Base-by-base conservation (phyloP, 805 yeast genomes). In the Suhomyces faveliae region DNA sequence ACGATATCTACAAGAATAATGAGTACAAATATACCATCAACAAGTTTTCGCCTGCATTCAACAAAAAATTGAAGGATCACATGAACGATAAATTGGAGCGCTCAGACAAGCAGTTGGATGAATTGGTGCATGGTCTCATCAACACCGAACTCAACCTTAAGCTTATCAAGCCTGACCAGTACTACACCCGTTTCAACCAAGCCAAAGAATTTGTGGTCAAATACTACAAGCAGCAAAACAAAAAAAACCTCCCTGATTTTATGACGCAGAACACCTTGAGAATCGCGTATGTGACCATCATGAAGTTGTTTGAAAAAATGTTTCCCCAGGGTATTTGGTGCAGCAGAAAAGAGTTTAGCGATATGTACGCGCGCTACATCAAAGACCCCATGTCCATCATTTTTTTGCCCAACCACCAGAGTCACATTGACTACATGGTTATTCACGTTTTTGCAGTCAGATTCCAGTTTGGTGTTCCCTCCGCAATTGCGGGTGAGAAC, bases 401-500 rank as follows among this genome's bases (percentile, higher is more conserved):
- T 40, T 77, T 74, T 49, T 66, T 80, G 48, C 86, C 87, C 2
- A 79, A 82, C 54, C 87, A 81, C 62, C 79, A 80, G 59, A 77
- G 84, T 9, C 87, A 81, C 57, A 67, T 81, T 35, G 87, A 81
- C 61, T 81, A 81, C 58, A 79, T 81, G 43, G 76, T 81, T 46
- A 57, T 82, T 42, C 85, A 81, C 54, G 68, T 80, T 45, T 64
- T 80, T 25, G 70, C 80, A 50, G 71, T 79, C 53, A 64, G 85
- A 27, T 71, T 81, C 53, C 81, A 79, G 22, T 60, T 81, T 46
- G 69, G 84, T 3, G 61, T 74, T 9, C 87, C 87, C 1, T 63
- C 76, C 4, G 84, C 81, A 5, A 78, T 81, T 30, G 86, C 87
- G 1, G 87, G 87, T n/a, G 85, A 81, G 43, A 81, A 81, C 58